Percentiles rank a stretch among this genome's conserved stretches.
phyloP scores from a whole-genome alignment of 2,329 filamentous ascomycete species.

The Penicillium sp. region DNA sequence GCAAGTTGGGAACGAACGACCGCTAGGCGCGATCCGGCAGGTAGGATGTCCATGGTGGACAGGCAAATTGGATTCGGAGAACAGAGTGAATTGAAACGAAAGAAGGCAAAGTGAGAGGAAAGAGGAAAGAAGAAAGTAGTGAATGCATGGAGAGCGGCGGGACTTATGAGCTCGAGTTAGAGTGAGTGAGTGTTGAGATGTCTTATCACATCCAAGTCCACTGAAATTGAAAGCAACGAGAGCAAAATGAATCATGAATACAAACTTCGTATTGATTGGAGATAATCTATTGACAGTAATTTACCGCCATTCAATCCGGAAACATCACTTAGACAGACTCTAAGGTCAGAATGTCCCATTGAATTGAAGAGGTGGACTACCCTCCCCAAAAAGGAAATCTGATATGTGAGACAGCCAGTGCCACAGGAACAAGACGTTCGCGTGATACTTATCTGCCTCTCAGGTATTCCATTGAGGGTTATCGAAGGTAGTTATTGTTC shows the following conservation, averaged over 20 bases:
- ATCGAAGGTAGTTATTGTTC: slow-evolving; percentile 53
- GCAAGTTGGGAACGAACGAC: slow-evolving; percentile 14
- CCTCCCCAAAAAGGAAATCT: slow-evolving; percentile 31
- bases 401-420: slow-evolving; percentile 26
- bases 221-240: neutral
- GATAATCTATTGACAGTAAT: slow-evolving; percentile 15
- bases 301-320: slow-evolving; percentile 35
- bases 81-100: neutral
- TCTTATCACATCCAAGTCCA: neutral
- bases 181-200: too few species aligned
- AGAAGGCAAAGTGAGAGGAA: neutral
- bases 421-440: slow-evolving; percentile 38
- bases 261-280: neutral
- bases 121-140: neutral
- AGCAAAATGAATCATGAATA: neutral
- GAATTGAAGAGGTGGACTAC: slow-evolving; percentile 32
- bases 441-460: slow-evolving; percentile 23
- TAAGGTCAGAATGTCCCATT: slow-evolving; percentile 19
- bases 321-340: slow-evolving; percentile 18
- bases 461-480: slow-evolving; percentile 33
- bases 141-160: neutral
- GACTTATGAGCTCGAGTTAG: too few species aligned
- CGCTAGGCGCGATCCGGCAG: slow-evolving; percentile 1
- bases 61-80: neutral
- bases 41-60: slow-evolving; percentile 1